Evolutionary conservation across 345 rosid genomes (phyloP).

Genomic region (Turritis glabra): DNA sequence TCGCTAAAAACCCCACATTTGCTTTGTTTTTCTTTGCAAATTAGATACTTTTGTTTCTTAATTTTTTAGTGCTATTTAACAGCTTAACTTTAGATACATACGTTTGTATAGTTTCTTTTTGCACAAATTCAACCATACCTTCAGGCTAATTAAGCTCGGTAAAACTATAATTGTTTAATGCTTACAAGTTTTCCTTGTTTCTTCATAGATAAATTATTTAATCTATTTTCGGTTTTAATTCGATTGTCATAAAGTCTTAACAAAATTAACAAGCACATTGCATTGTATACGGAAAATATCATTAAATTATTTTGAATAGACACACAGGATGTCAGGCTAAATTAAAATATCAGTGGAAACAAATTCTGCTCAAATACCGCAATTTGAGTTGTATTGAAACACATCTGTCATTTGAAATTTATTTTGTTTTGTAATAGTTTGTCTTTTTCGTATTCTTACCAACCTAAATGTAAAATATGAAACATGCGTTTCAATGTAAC

Average conservation of each 20-base stretch:
- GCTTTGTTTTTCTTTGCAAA: constrained; percentile 2
- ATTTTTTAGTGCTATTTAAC: not conserved
- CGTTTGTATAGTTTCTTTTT: no score
- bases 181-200: no score
- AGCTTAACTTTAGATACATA: not conserved
- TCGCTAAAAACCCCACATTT: constrained; percentile 18
- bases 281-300: no score
- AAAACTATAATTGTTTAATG: no score
- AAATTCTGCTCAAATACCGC: no score
- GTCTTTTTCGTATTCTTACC: not conserved
- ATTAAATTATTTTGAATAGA: not conserved
- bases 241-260: no score
- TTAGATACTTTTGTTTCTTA: constrained; percentile 19
- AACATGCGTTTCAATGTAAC: not conserved
- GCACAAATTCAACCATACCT: no score
- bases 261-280: no score
- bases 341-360: not conserved
- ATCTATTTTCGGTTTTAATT: no score
- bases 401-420: not conserved
- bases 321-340: not conserved
- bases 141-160: no score
- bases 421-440: not conserved
- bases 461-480: not conserved
- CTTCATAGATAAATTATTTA: no score
- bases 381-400: no score